Evolutionary conservation across 306 rosid genomes (phyloP), one percentile per base, ranked within the genome.

Genomic region (Cucurbita maxima): DNA sequence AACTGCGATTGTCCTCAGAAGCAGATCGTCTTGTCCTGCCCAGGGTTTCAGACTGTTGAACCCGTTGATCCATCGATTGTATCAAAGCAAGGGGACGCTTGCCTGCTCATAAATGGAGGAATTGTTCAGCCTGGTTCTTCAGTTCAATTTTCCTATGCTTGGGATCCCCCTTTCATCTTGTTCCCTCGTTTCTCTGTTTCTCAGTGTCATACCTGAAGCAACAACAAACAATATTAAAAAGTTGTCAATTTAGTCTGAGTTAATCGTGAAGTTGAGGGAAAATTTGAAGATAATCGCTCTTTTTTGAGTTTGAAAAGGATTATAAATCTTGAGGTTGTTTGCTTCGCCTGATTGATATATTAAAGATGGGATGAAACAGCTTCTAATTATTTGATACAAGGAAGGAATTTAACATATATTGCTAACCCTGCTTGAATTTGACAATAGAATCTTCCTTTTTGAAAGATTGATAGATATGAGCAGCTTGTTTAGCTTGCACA

Each of bases 121-220:
- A 4, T 74, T 14, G 15, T 88, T 67, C 41, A 13, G 1, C 48
- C 62, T 34, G 70, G 22, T 3, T 34, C 67, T 7, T 52, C 81
- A 15, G 86, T 86, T 4, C 15, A 10, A 0, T 88, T 86, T 76
- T 79, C 87, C 44, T 86, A 88, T 73, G 95, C 86, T 40, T 82
- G 89, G 91, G 82, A 89, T 41, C 88, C 87, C 58, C 96, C 88
- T 55, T 79, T 78, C 58, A 48, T 71, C 8, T 53, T 89, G 2
- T 59, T 75, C 68, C 89, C 91, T 22, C 1, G 40, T n/a, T 41
- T 30, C 55, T 84, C 87, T 66, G 47, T 70, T 25, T 1, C 81
- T 47, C 63, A 53, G 22, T 48, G 75, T 78, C 57, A 56, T 4
- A 47, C 73, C 73, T 68, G 57, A 68, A 22, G 43, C 19, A 47